phyloP scores from a whole-genome alignment of 164 flowering plant species.

The Akebia trifoliata region DNA sequence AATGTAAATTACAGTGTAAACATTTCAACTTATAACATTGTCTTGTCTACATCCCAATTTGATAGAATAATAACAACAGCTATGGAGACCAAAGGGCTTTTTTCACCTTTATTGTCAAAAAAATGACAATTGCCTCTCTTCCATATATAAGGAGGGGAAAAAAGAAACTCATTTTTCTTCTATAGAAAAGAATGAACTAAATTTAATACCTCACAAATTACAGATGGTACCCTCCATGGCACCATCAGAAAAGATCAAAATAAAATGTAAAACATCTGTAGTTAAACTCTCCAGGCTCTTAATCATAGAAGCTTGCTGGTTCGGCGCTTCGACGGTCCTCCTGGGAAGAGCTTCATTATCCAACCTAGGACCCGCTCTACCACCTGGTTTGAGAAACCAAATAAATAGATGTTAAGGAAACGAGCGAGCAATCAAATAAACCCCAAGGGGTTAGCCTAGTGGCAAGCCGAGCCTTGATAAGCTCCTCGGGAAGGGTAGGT shows the following conservation, averaged over 20 bases:
- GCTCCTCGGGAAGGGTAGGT: too few relatives aligned
- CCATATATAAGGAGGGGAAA: neutral
- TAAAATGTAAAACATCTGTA: neutral
- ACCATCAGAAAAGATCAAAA: neutral
- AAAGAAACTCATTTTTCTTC: constrained; percentile 12
- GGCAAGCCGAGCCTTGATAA: too few relatives aligned
- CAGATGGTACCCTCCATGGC: constrained; percentile 13
- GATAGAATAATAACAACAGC: too few relatives aligned
- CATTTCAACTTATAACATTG: too few relatives aligned
- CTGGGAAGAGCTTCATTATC: constrained; percentile 98
- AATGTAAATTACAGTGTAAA: too few relatives aligned
- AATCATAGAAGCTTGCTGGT: constrained; percentile 71
- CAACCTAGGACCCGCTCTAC: constrained; percentile 96
- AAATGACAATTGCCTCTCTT: too few relatives aligned
- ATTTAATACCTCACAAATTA: constrained; percentile 18
- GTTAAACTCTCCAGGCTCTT: neutral
- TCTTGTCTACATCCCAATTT: too few relatives aligned
- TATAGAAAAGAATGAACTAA: constrained; percentile 18
- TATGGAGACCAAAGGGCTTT: too few relatives aligned
- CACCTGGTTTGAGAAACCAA: constrained; percentile 41
- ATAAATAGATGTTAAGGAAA: neutral
- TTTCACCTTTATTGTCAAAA: too few relatives aligned
- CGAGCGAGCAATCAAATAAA: neutral
- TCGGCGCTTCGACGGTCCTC: constrained; percentile 80
- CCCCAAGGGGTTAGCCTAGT: too few relatives aligned